Evolutionary conservation across 768 basidiomycete species (phyloP), one percentile per base, ranked within the genome.

Genomic region (Mycena olivaceomarginata): DNA sequence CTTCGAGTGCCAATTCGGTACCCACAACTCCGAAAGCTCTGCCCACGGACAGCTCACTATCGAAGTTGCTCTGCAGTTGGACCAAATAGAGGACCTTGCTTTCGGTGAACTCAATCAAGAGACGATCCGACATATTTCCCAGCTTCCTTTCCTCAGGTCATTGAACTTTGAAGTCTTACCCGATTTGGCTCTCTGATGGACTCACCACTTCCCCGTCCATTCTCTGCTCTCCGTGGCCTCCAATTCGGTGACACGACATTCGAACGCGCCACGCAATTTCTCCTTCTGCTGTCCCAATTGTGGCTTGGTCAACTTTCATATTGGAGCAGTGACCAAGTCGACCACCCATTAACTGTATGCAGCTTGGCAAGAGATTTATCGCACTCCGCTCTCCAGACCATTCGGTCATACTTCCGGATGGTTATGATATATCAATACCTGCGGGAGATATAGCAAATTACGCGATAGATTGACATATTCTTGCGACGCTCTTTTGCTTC

Each of bases 111-210:
- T 70, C 5, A 59, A 70, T 70, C 45, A 31, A 39, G 2, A 2
- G 25, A 45, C 59, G 12, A 25, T 70, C 31, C 18, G 62, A 39
- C 59, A 70, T 39, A 22, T 70, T 22, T 70, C 69, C 20, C 18
- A 31, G 11, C 69, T 70, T 62, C 69, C 59, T 62, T 1, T 0
- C n/a, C n/a, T n/a, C n/a, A n/a, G n/a, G n/a, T n/a, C n/a, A 9
- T 56, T 59, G 20, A 7, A 11, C 2, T 13, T 70, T 0, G 4
- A 57, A 16, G 6, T 4, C 46, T n/a, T 53, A 9, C 40, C 6
- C 10, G 25, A 13, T n/a, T n/a, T 41, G 40, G 31, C 53, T 22
- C 12, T n/a, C n/a, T 22, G 53, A n/a, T 22, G n/a, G 22, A 53
- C 2, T 25, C 56, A 1, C 56, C 31, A 53, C 18, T 16, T 5